A percentile compares a stretch with the other conserved stretches of the same genome.
phyloP scores from a whole-genome alignment of 1,284 basidiomycete species.

The Austropuccinia psidii region DNA sequence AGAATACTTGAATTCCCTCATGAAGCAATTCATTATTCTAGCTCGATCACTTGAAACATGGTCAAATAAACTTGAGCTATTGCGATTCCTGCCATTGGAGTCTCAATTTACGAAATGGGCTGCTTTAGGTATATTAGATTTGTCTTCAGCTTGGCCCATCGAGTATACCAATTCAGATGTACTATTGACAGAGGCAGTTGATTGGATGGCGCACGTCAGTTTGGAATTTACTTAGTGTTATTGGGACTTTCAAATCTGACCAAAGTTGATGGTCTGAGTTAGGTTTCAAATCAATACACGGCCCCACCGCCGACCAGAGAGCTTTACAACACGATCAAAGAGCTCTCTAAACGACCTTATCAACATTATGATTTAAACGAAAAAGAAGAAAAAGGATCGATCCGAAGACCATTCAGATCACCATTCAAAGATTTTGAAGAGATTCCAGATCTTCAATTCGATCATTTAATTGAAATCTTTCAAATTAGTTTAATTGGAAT shows the following conservation, averaged over 20 bases:
- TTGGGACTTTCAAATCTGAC: background rate
- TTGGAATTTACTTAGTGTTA: background rate
- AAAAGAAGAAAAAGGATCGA: background rate
- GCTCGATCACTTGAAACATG: background rate
- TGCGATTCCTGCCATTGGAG: background rate
- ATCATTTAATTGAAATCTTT: background rate
- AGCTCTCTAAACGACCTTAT: background rate
- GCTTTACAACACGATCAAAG: conserved; percentile 2
- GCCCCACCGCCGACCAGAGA: background rate
- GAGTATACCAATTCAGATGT: background rate
- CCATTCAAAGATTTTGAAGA: background rate
- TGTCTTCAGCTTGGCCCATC: background rate
- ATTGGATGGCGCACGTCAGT: background rate
- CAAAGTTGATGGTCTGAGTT: background rate
- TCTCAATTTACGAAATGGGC: background rate
- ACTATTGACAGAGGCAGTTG: background rate
- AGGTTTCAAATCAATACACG: background rate
- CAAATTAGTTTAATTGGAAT: background rate
- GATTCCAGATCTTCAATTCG: conserved; percentile 1
- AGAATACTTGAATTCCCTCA: too few relatives aligned
- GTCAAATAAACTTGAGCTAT: conserved; percentile 5
- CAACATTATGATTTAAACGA: background rate
- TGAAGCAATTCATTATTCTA: too few relatives aligned
- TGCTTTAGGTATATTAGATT: background rate
- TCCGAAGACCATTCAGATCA: background rate